A percentile compares a stretch with the other conserved stretches of the same genome.
These are phyloP conservation scores for Skeletonema grethae DNA, from an alignment of 108 stramenopile species.

Conservation along the genomic window DNA sequence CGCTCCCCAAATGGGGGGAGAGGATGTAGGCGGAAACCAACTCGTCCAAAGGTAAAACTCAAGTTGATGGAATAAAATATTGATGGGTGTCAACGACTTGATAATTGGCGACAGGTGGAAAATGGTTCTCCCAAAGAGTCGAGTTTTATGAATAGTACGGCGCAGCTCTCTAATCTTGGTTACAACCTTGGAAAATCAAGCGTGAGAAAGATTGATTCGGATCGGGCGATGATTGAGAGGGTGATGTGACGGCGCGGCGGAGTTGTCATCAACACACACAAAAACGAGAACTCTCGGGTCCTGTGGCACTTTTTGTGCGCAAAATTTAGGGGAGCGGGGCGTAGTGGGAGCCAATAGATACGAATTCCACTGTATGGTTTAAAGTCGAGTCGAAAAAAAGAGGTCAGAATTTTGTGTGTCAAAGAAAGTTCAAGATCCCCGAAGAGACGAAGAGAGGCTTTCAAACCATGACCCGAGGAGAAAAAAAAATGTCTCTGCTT, in stretches of 20 bases:
- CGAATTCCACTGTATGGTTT: neutral
- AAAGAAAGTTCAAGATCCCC: too few species aligned
- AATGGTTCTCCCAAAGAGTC: neutral
- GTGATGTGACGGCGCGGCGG: neutral
- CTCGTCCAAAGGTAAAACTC: neutral
- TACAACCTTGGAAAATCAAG: neutral
- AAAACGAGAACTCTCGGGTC: neutral
- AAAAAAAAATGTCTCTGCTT: neutral
- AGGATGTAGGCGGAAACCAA: neutral
- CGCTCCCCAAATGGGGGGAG: constrained; percentile 1
- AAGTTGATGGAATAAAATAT: neutral
- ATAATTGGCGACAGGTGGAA: neutral
- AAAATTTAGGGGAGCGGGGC: neutral
- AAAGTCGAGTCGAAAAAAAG: neutral
- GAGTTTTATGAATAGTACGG: neutral
- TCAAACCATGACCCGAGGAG: neutral
- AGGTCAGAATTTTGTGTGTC: neutral
- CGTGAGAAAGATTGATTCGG: neutral
- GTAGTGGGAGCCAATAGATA: neutral
- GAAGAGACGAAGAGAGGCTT: neutral
- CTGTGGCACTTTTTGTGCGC: neutral
- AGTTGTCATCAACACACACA: neutral
- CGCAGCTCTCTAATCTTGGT: neutral
- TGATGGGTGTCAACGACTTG: neutral
- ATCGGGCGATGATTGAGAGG: neutral